These are phyloP conservation scores for Pleurotus cornucopiae DNA, from an alignment of 768 basidiomycete species.

Conservation along the genomic window DNA sequence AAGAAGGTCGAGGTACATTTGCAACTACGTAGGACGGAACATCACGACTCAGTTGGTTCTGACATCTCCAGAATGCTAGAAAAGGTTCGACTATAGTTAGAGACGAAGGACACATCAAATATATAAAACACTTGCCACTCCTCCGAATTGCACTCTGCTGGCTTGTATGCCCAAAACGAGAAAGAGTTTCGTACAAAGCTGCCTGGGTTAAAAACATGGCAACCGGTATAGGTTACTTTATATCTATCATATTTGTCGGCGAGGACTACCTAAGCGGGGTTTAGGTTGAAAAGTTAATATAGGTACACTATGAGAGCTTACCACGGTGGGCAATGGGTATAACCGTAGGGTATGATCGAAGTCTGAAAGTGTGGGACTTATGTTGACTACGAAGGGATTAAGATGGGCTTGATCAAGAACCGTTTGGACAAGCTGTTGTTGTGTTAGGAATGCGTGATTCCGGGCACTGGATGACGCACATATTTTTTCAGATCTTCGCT, in stretches of 20 bases:
- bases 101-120: too few relatives aligned
- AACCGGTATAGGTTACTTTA: constrained; percentile 95
- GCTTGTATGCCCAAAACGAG: constrained; percentile 88
- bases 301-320: constrained; percentile 31
- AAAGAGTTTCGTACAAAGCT: constrained; percentile 82
- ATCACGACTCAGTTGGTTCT: too few relatives aligned
- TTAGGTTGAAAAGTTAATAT: too few relatives aligned
- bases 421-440: constrained; percentile 83
- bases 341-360: constrained; percentile 89
- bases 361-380: constrained; percentile 86
- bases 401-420: constrained; percentile 94
- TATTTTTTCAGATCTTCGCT: constrained; percentile 85
- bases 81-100: too few relatives aligned
- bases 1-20: too few relatives aligned
- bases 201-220: constrained; percentile 98
- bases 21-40: too few relatives aligned
- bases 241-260: constrained; percentile 97
- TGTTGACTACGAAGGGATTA: constrained; percentile 76
- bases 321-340: constrained; percentile 91
- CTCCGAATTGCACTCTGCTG: constrained; percentile 79
- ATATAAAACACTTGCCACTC: constrained; percentile 52
- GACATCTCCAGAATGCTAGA: too few relatives aligned
- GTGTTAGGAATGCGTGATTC: not conserved
- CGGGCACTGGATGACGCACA: constrained; percentile 41
- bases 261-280: constrained; percentile 63